phyloP scores from a whole-genome alignment of 768 basidiomycete genomes.

The Cubamyces sp. region DNA sequence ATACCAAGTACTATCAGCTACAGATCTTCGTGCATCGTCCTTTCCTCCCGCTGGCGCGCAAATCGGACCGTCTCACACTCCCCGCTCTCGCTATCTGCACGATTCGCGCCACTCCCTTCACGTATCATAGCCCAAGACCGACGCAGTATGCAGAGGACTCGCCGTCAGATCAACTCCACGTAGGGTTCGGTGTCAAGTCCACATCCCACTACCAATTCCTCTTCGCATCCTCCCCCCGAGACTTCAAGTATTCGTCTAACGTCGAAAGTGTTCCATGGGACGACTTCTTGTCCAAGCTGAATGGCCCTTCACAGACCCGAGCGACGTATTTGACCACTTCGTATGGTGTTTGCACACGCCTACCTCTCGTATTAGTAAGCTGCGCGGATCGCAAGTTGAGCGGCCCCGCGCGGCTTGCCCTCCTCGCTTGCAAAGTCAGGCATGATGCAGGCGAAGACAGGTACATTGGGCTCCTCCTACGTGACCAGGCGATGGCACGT shows the following conservation, averaged over 20 bases:
- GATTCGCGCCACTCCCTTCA: constrained; percentile 33
- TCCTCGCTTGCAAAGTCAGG: constrained; percentile 10
- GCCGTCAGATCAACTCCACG: background rate
- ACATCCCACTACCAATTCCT: constrained; percentile 6
- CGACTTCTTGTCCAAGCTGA: background rate
- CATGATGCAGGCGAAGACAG: background rate
- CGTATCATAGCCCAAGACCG: no score
- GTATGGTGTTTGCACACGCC: constrained; percentile 10
- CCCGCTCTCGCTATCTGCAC: constrained; percentile 81
- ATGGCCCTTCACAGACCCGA: background rate
- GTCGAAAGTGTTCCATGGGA: constrained; percentile 3
- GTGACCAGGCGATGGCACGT: background rate
- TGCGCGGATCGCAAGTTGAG: background rate
- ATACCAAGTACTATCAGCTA: constrained; percentile 48
- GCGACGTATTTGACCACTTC: constrained; percentile 9
- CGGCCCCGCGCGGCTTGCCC: constrained; percentile 6
- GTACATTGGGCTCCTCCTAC: constrained; percentile 4
- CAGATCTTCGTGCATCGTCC: constrained; percentile 78
- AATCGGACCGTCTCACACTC: constrained; percentile 50
- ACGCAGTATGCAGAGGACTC: background rate
- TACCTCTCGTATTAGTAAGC: constrained; percentile 8
- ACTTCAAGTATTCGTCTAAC: constrained; percentile 10
- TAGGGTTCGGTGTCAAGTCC: background rate
- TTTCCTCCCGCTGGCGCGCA: constrained; percentile 70
- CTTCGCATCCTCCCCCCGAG: constrained; percentile 10